Conservation (phyloP, 164 flowering plant species). For the Magnolia officinalis region DNA sequence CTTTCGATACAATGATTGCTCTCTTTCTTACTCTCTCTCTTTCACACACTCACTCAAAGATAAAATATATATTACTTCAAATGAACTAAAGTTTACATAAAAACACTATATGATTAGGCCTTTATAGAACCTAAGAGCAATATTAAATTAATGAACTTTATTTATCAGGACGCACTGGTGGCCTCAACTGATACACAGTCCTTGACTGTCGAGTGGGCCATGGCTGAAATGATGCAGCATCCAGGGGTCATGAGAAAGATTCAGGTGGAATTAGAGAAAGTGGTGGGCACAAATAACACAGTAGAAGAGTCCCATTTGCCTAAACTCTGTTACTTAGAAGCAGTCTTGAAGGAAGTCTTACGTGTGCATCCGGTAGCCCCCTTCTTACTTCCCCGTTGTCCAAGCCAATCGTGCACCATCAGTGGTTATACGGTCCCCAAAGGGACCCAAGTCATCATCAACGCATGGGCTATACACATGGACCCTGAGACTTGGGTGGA, state of each 20-base stretch:
- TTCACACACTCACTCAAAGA: too few species aligned
- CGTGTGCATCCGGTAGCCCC: not conserved
- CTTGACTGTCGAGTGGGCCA: not conserved
- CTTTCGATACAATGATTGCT: too few species aligned
- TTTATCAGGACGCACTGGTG: not conserved
- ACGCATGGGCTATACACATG: constrained; percentile 8
- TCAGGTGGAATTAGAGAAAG: not conserved
- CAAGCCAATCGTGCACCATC: not conserved
- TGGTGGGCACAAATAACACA: not conserved
- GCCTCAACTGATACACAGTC: not conserved
- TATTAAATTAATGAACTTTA: too few species aligned
- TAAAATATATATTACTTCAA: too few species aligned
- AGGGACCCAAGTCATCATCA: not conserved
- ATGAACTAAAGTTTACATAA: too few species aligned
- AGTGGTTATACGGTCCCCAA: not conserved
- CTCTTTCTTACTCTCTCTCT: too few species aligned
- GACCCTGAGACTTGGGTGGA: constrained; percentile 4
- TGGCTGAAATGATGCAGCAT: constrained; percentile 3
- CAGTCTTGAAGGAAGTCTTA: constrained; percentile 1
- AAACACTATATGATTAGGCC: too few species aligned
- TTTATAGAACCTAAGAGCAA: too few species aligned
- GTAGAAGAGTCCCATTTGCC: constrained; percentile 2
- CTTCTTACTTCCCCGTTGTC: not conserved
- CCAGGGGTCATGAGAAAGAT: not conserved
- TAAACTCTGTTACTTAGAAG: constrained; percentile 1